A percentile compares a stretch with the other conserved stretches of the same genome.
These are phyloP conservation scores for Lophiotrema nucula DNA, from an alignment of 495 filamentous ascomycete genomes.

Conservation along the genomic window DNA sequence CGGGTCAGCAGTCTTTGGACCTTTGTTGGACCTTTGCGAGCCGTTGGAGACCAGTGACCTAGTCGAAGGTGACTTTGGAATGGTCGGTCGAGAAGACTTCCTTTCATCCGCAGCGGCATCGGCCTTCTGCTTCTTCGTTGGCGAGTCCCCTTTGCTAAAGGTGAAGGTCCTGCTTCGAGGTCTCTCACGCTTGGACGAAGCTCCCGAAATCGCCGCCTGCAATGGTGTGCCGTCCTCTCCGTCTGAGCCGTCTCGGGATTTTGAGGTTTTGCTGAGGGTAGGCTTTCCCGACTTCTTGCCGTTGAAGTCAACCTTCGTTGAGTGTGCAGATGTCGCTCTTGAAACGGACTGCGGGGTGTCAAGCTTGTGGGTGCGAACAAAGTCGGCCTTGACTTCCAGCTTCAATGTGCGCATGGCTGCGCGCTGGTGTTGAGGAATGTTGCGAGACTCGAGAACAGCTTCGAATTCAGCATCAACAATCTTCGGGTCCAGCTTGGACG, in stretches of 20 bases:
- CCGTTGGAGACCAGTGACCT: conserved; percentile 48
- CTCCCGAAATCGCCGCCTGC: conserved; percentile 7
- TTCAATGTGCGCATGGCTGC: conserved; percentile 90
- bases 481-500: conserved; percentile 42
- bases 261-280: conserved; percentile 16
- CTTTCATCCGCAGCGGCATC: conserved; percentile 44
- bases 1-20: conserved; percentile 49
- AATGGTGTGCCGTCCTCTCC: conserved; percentile 7
- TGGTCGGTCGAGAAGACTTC: conserved; percentile 43
- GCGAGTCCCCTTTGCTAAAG: conserved; percentile 59
- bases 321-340: conserved; percentile 19
- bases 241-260: conserved; percentile 10
- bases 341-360: conserved; percentile 49
- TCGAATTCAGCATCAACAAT: conserved; percentile 56
- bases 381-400: conserved; percentile 88
- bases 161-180: conserved; percentile 77
- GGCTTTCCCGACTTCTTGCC: conserved; percentile 47
- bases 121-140: conserved; percentile 60
- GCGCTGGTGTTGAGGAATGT: conserved; percentile 89
- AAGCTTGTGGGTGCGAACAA: conserved; percentile 82
- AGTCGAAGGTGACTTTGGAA: conserved; percentile 48
- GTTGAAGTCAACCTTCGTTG: conserved; percentile 29
- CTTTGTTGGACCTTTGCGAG: conserved; percentile 42
- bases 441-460: conserved; percentile 73
- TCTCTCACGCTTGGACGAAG: conserved; percentile 42